A percentile compares a stretch with the other conserved stretches of the same genome.
phyloP scores from a whole-genome alignment of 768 basidiomycete species.

The Serendipita sp. region DNA sequence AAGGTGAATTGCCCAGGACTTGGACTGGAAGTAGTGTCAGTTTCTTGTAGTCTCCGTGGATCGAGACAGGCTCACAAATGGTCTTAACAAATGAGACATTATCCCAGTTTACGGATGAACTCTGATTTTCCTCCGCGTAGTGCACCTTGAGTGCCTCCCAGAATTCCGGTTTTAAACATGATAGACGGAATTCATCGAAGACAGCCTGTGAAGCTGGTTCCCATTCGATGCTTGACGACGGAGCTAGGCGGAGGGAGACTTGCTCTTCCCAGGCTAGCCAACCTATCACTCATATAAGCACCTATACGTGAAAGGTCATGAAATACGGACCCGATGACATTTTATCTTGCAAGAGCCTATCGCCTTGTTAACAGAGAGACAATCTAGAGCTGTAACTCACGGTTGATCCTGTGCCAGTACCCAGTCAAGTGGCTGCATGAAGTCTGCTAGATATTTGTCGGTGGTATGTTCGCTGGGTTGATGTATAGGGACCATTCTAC shows the following conservation, averaged over 20 bases:
- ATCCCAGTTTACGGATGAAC: conserved; percentile 45
- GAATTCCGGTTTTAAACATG: conserved; percentile 32
- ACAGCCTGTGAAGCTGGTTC: conserved; percentile 35
- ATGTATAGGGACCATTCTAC: conserved; percentile 29
- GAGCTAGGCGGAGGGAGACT: conserved; percentile 29
- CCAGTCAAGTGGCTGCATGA: conserved; percentile 32
- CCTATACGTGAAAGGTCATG: not conserved
- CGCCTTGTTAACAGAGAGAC: not conserved
- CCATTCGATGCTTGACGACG: conserved; percentile 34
- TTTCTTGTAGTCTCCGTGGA: conserved; percentile 14
- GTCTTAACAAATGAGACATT: conserved; percentile 59
- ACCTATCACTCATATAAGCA: conserved; percentile 13
- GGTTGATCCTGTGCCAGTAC: conserved; percentile 21
- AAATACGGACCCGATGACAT: conserved; percentile 24
- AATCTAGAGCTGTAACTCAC: conserved; percentile 22
- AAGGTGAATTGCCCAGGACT: conserved; percentile 56
- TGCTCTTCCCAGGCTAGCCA: conserved; percentile 49
- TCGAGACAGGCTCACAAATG: conserved; percentile 35
- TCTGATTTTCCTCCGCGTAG: conserved; percentile 64
- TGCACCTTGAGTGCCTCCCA: conserved; percentile 55
- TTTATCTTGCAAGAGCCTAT: conserved; percentile 39
- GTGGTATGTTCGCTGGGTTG: conserved; percentile 38
- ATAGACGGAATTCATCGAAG: conserved; percentile 32
- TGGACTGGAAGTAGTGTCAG: conserved; percentile 38
- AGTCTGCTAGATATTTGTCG: conserved; percentile 35